Conservation (phyloP, 2,329 filamentous ascomycete species). For the Tolypocladium sp. region DNA sequence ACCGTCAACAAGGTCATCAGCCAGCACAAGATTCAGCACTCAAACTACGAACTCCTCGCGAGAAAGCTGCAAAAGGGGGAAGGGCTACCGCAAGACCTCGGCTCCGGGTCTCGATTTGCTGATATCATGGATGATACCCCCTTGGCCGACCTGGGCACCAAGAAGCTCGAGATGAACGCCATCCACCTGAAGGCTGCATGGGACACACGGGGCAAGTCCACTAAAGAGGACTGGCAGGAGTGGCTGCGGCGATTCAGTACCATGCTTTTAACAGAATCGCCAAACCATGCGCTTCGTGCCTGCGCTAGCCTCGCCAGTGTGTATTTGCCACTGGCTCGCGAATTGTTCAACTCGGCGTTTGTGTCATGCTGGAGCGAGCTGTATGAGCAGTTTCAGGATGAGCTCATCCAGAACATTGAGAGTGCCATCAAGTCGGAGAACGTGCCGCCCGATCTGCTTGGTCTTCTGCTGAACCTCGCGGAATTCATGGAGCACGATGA, state of each 20-base stretch:
- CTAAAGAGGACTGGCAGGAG: conserved; percentile 97
- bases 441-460: conserved; percentile 89
- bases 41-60: conserved; percentile 86
- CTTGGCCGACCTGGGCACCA: too few relatives aligned
- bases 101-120: conserved; percentile 71
- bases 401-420: conserved; percentile 91
- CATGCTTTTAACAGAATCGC: conserved; percentile 86
- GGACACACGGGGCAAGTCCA: conserved; percentile 94
- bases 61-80: conserved; percentile 92
- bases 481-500: conserved; percentile 99
- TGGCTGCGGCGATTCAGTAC: conserved; percentile 97
- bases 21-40: conserved; percentile 72
- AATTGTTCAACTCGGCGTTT: conserved; percentile 96
- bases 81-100: conserved; percentile 83
- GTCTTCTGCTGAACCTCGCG: conserved; percentile 86
- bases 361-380: conserved; percentile 98
- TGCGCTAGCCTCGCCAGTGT: conserved; percentile 86
- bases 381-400: conserved; percentile 94
- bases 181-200: conserved; percentile 94
- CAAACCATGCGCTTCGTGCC: conserved; percentile 86
- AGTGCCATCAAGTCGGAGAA: conserved; percentile 90
- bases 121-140: conserved; percentile 77
- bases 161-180: conserved; percentile 94
- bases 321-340: conserved; percentile 83
- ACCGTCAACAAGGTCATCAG: conserved; percentile 84